Evolutionary conservation across 352 stramenopile genomes (phyloP).

Genomic region (Phytophthora foliorum): DNA sequence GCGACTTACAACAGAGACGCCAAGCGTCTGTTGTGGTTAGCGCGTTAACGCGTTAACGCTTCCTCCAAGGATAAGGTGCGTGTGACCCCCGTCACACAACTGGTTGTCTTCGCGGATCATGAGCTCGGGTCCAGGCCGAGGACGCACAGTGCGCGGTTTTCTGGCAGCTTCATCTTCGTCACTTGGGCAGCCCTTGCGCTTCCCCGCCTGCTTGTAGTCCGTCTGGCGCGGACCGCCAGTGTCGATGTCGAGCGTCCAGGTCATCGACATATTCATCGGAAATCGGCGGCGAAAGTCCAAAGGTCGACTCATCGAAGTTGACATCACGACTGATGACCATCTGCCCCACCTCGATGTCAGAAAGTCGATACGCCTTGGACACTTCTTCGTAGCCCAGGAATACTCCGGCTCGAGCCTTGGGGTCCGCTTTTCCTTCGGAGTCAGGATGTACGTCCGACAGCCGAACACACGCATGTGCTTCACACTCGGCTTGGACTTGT

Average conservation of each 20-base stretch:
- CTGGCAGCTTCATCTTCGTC: not conserved
- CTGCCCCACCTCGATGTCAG: conserved; percentile 25
- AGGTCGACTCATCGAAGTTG: conserved; percentile 19
- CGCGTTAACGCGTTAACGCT: no score
- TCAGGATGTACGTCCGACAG: no score
- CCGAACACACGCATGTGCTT: conserved; percentile 28
- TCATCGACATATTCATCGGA: not conserved
- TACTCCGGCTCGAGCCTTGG: conserved; percentile 14
- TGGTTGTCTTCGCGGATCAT: no score
- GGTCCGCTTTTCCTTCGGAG: no score
- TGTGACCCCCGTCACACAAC: no score
- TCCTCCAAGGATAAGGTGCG: no score
- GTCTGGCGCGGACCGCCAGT: no score
- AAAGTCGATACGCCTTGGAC: conserved; percentile 26
- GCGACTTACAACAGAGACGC: no score
- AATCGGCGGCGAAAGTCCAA: not conserved
- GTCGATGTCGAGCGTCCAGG: not conserved
- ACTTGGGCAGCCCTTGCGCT: not conserved
- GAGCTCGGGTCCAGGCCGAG: no score
- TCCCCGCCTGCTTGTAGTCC: no score
- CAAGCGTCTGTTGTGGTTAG: no score
- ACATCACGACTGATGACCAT: conserved; percentile 28
- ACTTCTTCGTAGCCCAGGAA: conserved; percentile 22
- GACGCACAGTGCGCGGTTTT: no score
- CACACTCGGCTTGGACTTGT: conserved; percentile 18